A percentile compares a stretch with the other conserved stretches of the same genome.
phyloP scores from a whole-genome alignment of 345 rosid genomes.

The Kernera saxatilis region DNA sequence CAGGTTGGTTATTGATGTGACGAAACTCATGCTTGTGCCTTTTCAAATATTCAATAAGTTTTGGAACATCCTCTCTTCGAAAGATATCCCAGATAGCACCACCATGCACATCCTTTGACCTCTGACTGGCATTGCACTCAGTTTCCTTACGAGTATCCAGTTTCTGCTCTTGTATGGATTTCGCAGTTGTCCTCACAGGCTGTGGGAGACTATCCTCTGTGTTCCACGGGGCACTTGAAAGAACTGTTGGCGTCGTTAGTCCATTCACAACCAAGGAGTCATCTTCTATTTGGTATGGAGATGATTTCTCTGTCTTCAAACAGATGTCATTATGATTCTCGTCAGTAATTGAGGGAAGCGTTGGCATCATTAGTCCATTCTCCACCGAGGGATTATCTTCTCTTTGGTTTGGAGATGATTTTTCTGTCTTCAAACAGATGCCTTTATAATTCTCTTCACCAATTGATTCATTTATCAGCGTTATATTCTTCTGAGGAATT shows the following conservation, averaged over 20 bases:
- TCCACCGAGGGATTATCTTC: conserved; percentile 9
- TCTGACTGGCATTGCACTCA: not conserved
- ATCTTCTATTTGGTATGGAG: too few species aligned
- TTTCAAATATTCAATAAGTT: conserved; percentile 54
- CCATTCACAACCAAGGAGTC: not conserved
- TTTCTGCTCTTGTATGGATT: conserved; percentile 8
- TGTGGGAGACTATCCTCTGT: not conserved
- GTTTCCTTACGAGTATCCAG: not conserved
- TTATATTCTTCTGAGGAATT: not conserved
- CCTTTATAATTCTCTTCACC: conserved; percentile 11
- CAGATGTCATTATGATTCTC: too few species aligned
- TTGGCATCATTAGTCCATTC: not conserved
- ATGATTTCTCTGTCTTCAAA: too few species aligned
- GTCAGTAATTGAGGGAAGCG: too few species aligned
- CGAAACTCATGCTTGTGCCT: conserved; percentile 68
- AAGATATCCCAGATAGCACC: conserved; percentile 84
- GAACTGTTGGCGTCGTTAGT: not conserved
- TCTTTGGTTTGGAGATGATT: conserved; percentile 3
- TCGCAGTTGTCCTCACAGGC: not conserved
- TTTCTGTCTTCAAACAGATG: not conserved
- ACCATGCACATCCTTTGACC: conserved; percentile 20
- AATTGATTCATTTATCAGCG: not conserved
- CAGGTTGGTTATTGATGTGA: conserved; percentile 36
- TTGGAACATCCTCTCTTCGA: conserved; percentile 68
- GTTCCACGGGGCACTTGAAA: not conserved